Percentiles rank a stretch among this genome's conserved stretches.
Conservation (phyloP, 176 grass and related monocot genomes). For the Musa itinerans region DNA sequence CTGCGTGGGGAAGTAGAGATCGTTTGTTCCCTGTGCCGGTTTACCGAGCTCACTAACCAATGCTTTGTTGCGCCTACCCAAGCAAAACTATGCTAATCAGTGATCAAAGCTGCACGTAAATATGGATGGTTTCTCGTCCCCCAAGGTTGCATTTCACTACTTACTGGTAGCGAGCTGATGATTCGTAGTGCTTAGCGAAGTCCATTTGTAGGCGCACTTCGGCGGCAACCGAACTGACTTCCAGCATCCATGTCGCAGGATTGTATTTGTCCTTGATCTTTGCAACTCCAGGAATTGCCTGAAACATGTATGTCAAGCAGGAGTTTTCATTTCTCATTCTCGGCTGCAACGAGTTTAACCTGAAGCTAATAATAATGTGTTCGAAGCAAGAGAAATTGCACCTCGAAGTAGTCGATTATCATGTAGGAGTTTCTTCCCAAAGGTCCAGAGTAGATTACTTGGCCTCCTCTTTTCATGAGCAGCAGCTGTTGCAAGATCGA, state of each 20-base stretch:
- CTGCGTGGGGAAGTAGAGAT: constrained; percentile 82
- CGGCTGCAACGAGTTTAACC: background rate
- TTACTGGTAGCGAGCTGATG: constrained; percentile 71
- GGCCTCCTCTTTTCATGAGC: constrained; percentile 95
- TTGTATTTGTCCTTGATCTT: constrained; percentile 98
- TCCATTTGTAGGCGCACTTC: constrained; percentile 81
- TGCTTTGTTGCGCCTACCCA: constrained; percentile 64
- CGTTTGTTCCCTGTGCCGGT: constrained; percentile 49
- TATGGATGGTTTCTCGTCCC: background rate
- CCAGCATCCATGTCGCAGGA: constrained; percentile 95
- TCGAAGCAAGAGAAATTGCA: constrained; percentile 21
- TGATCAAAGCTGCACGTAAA: background rate
- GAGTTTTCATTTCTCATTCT: background rate
- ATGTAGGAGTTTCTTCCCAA: constrained; percentile 71
- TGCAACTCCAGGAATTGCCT: constrained; percentile 90
- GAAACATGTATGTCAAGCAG: background rate
- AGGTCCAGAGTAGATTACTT: constrained; percentile 83
- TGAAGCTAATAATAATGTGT: background rate
- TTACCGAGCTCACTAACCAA: constrained; percentile 55
- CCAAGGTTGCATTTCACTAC: constrained; percentile 12
- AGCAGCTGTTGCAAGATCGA: constrained; percentile 42
- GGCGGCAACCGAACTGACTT: constrained; percentile 74
- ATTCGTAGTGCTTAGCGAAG: constrained; percentile 66
- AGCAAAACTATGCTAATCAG: background rate
- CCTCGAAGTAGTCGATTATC: constrained; percentile 95